Percentiles rank a stretch among this genome's conserved stretches.
phyloP scores from a whole-genome alignment of 768 basidiomycete species.

The Collybia mongolica region DNA sequence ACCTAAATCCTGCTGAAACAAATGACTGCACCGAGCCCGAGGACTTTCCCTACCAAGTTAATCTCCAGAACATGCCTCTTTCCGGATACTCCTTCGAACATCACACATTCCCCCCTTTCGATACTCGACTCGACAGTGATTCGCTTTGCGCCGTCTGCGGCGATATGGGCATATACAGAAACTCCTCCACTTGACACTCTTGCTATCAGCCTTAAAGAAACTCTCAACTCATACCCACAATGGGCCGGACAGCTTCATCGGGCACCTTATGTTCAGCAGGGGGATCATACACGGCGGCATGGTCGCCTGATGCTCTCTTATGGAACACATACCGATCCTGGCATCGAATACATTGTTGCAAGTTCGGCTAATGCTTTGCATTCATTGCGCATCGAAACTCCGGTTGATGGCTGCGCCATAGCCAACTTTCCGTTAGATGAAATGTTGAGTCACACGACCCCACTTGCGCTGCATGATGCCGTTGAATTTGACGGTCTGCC shows the following conservation, averaged over 20 bases:
- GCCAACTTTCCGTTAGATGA: conserved; percentile 7
- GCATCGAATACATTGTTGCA: conserved; percentile 27
- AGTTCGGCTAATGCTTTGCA: conserved; percentile 11
- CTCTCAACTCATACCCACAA: conserved; percentile 28
- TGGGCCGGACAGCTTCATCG: conserved; percentile 28
- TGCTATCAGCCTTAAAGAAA: conserved; percentile 12
- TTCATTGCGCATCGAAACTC: conserved; percentile 8
- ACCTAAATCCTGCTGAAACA: not conserved
- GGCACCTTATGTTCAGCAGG: conserved; percentile 11
- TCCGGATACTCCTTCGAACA: conserved; percentile 3
- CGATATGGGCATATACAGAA: conserved; percentile 24
- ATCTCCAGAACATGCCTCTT: conserved; percentile 12
- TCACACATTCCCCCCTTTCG: conserved; percentile 18
- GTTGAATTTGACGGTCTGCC: conserved; percentile 22
- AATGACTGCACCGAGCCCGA: not conserved
- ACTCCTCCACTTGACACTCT: conserved; percentile 9
- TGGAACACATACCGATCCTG: conserved; percentile 23
- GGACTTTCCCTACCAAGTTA: conserved; percentile 8
- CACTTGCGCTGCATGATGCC: conserved; percentile 22
- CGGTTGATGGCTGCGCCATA: conserved; percentile 14
- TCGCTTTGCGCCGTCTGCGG: conserved; percentile 22
- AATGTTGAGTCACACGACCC: conserved; percentile 17
- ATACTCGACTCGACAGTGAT: conserved; percentile 27
- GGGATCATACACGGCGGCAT: conserved; percentile 22
- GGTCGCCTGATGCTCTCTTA: conserved; percentile 24